Conservation (phyloP, 2,329 filamentous ascomycete species). For the Biscogniauxia mediterranea region DNA sequence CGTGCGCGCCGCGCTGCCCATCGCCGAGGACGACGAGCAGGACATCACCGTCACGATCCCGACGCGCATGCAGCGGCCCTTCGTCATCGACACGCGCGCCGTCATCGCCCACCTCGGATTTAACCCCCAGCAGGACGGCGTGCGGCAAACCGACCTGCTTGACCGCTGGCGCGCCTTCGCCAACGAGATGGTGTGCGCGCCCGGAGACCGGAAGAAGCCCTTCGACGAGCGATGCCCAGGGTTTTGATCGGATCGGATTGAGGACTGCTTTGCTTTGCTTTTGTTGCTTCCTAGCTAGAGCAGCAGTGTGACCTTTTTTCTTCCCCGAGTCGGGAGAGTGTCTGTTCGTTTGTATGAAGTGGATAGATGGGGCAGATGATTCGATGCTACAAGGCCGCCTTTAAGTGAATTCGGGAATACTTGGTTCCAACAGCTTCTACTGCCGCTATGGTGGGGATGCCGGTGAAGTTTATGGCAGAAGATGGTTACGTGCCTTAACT, state of each 20-base stretch:
- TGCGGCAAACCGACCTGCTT: conserved; percentile 52
- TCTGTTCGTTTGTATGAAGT: too few species aligned
- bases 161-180: conserved; percentile 54
- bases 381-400: too few species aligned
- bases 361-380: too few species aligned
- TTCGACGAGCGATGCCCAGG: conserved; percentile 28
- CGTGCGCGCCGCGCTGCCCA: conserved; percentile 44
- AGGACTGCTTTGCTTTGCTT: not conserved
- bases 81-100: conserved; percentile 54
- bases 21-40: conserved; percentile 45
- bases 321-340: too few species aligned
- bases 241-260: conserved; percentile 12
- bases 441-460: too few species aligned
- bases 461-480: too few species aligned
- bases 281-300: not conserved
- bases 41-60: conserved; percentile 42
- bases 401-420: too few species aligned
- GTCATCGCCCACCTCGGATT: conserved; percentile 54
- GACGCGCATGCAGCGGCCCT: conserved; percentile 37
- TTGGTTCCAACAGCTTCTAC: too few species aligned
- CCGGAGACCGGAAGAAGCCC: conserved; percentile 24
- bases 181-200: conserved; percentile 46
- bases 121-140: conserved; percentile 39
- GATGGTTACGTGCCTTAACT: too few species aligned
- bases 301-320: too few species aligned